Percentiles rank a stretch among this genome's conserved stretches.
Evolutionary conservation across 352 stramenopile genomes (phyloP).

Genomic region (Pythium vanterpoolii): DNA sequence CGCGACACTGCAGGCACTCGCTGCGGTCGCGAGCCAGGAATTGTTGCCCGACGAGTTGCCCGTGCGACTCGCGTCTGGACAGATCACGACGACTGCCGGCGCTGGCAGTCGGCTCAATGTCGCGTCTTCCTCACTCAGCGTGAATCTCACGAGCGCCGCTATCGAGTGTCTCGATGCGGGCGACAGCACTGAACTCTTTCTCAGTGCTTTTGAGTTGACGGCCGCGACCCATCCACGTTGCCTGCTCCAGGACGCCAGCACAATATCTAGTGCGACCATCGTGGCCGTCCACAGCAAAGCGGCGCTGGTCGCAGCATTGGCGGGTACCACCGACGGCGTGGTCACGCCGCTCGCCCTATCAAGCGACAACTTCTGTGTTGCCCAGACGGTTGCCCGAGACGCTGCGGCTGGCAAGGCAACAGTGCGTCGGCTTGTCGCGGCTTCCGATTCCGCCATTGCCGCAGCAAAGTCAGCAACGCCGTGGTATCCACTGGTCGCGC

Average conservation of each 20-base stretch:
- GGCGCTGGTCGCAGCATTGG: slow-evolving; percentile 22
- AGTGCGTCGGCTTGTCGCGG: slow-evolving; percentile 2
- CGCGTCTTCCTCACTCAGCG: slow-evolving; percentile 18
- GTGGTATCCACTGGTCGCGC: slow-evolving; percentile 41
- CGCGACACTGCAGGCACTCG: slow-evolving; percentile 45
- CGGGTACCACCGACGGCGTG: slow-evolving; percentile 12
- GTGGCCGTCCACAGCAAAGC: slow-evolving; percentile 45
- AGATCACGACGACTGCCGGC: slow-evolving; percentile 36
- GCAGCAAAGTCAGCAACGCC: no score
- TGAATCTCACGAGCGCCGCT: slow-evolving; percentile 44
- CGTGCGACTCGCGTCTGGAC: slow-evolving; percentile 22
- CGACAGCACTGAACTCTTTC: slow-evolving; percentile 33
- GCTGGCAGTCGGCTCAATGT: slow-evolving; percentile 22
- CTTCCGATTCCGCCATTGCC: neutral
- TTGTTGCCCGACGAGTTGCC: slow-evolving; percentile 40
- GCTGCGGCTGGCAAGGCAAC: slow-evolving; percentile 21
- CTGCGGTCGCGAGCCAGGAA: slow-evolving; percentile 46
- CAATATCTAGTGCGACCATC: slow-evolving; percentile 41
- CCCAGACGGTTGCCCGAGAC: neutral
- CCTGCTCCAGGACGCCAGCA: slow-evolving; percentile 34
- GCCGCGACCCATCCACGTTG: slow-evolving; percentile 38
- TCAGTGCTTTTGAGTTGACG: slow-evolving; percentile 44
- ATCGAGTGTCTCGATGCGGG: slow-evolving; percentile 32
- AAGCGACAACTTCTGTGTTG: slow-evolving; percentile 38
- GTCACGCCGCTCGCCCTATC: slow-evolving; percentile 32